A percentile compares a stretch with the other conserved stretches of the same genome.
Evolutionary conservation across 768 basidiomycete species (phyloP).

Genomic region (Russula virescens): DNA sequence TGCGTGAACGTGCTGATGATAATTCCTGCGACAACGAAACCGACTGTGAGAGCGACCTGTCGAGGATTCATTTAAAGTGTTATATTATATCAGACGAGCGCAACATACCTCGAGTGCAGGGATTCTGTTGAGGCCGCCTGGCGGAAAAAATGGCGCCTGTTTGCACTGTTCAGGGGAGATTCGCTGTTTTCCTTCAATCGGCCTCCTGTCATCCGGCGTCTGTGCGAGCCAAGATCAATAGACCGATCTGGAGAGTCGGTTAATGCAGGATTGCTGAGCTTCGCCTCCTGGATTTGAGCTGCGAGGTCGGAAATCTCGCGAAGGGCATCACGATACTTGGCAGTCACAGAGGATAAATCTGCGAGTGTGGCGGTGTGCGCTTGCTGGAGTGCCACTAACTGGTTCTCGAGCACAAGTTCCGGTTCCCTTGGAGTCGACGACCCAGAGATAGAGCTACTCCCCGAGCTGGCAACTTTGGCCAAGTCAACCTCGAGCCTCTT

Average conservation of each 20-base stretch:
- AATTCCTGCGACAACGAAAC: constrained; percentile 97
- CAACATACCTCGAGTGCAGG: constrained; percentile 71
- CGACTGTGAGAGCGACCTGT: constrained; percentile 87
- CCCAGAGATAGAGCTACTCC: constrained; percentile 30
- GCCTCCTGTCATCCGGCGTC: constrained; percentile 49
- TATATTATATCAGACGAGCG: constrained; percentile 15
- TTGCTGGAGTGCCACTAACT: constrained; percentile 72
- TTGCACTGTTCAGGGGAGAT: constrained; percentile 42
- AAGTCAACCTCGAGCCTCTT: constrained; percentile 51
- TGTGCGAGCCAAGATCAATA: constrained; percentile 42
- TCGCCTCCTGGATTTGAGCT: constrained; percentile 84
- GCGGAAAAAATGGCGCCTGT: constrained; percentile 77
- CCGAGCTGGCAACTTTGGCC: constrained; percentile 25
- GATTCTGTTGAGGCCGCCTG: constrained; percentile 84
- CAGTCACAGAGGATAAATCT: constrained; percentile 70
- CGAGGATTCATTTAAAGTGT: constrained; percentile 22
- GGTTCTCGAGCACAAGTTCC: constrained; percentile 45
- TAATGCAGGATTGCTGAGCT: constrained; percentile 49
- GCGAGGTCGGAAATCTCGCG: constrained; percentile 90
- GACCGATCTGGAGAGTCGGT: constrained; percentile 41
- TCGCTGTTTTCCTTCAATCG: constrained; percentile 48
- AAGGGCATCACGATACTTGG: constrained; percentile 84
- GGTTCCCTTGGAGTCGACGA: constrained; percentile 30
- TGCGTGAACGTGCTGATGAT: constrained; percentile 82
- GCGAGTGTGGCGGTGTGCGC: constrained; percentile 74